Evolutionary conservation across 495 filamentous ascomycete species (phyloP).

Genomic region (Trichoderma virens): DNA sequence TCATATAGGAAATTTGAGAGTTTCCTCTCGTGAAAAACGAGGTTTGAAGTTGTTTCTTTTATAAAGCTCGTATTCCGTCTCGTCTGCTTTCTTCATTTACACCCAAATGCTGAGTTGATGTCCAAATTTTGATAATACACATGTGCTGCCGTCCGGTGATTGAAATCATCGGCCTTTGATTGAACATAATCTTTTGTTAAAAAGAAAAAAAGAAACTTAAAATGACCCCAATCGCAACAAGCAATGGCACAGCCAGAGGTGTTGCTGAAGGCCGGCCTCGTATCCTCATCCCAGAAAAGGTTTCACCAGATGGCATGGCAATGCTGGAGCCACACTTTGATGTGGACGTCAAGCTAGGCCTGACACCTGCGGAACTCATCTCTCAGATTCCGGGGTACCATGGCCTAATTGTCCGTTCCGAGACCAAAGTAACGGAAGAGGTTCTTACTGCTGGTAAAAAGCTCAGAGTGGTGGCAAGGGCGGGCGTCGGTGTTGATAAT

Average conservation of each 20-base stretch:
- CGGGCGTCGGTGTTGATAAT: conserved; percentile 71
- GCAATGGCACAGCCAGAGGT: not conserved
- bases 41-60: not conserved
- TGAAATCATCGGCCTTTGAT: no score
- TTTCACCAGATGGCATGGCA: conserved; percentile 63
- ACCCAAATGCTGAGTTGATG: not conserved
- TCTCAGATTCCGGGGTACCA: conserved; percentile 54
- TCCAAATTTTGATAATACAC: not conserved
- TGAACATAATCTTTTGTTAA: not conserved
- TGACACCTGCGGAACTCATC: conserved; percentile 49
- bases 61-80: not conserved
- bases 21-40: not conserved
- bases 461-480: conserved; percentile 64
- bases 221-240: not conserved
- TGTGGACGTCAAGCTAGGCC: conserved; percentile 47
- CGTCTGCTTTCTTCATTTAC: not conserved
- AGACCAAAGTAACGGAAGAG: conserved; percentile 59
- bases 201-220: not conserved
- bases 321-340: conserved; percentile 49
- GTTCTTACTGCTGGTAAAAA: conserved; percentile 51
- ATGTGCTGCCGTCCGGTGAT: not conserved
- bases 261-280: conserved; percentile 28
- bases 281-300: conserved; percentile 64
- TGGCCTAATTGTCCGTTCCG: conserved; percentile 62
- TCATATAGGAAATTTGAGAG: not conserved